Conservation (phyloP, 2,329 filamentous ascomycete species). For the Scedosporium apiospermum region DNA sequence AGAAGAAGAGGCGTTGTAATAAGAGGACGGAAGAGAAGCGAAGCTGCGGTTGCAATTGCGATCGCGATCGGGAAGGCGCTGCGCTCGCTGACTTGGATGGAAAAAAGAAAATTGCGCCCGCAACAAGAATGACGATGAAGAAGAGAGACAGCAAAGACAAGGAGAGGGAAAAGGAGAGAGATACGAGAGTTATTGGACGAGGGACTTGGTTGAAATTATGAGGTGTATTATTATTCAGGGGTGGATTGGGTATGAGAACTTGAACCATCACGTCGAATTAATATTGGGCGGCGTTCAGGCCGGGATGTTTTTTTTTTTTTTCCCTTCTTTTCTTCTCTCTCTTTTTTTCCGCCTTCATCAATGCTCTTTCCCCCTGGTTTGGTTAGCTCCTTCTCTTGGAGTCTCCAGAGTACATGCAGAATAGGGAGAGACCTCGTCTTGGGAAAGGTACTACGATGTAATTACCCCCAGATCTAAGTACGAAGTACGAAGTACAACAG, state of each 20-base stretch:
- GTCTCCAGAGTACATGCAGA: not conserved
- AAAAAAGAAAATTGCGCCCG: not conserved
- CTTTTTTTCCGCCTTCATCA: not conserved
- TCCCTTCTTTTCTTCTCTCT: not conserved
- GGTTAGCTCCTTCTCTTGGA: not conserved
- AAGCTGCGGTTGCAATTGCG: not conserved
- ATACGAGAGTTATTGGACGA: not conserved
- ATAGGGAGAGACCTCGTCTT: not conserved
- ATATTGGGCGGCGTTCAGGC: not conserved
- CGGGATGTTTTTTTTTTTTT: not conserved
- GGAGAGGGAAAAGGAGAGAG: slow-evolving; percentile 2
- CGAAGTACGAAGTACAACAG: not conserved
- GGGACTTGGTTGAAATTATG: slow-evolving; percentile 1
- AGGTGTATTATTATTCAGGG: slow-evolving; percentile 7
- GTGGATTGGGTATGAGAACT: slow-evolving; percentile 3
- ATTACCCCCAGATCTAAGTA: not conserved
- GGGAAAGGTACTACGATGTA: no score
- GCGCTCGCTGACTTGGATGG: not conserved
- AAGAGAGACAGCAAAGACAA: not conserved
- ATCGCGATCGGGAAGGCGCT: not conserved
- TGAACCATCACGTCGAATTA: slow-evolving; percentile 7
- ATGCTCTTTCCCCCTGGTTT: not conserved
- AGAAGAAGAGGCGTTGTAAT: not conserved
- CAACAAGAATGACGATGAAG: slow-evolving; percentile 4
- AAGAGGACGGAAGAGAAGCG: slow-evolving; percentile 3